phyloP scores from a whole-genome alignment of 2,329 filamentous ascomycete genomes.

The Verruconis gallopava region DNA sequence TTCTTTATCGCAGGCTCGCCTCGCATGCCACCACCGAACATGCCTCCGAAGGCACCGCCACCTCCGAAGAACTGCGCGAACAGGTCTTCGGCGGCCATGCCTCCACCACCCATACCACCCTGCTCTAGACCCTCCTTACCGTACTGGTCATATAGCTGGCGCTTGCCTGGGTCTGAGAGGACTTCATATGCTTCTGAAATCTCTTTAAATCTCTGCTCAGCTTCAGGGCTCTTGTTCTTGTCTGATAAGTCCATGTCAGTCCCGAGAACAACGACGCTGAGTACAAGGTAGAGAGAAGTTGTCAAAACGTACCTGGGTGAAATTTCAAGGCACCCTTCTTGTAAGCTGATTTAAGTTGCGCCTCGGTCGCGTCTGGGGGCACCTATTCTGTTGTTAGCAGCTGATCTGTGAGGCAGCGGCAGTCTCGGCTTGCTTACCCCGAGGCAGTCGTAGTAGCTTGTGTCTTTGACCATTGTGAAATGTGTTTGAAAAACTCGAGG shows the following conservation, averaged over 20 bases:
- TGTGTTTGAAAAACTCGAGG: too few species aligned
- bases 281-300: slow-evolving; percentile 13
- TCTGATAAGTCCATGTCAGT: slow-evolving; percentile 49
- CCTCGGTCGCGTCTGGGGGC: slow-evolving; percentile 63
- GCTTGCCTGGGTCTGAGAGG: slow-evolving; percentile 84
- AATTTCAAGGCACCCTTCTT: slow-evolving; percentile 71
- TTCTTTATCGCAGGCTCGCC: slow-evolving; percentile 66
- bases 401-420: neutral
- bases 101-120: slow-evolving; percentile 63
- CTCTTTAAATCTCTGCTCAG: slow-evolving; percentile 97
- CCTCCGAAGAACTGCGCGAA: slow-evolving; percentile 95
- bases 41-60: slow-evolving; percentile 53
- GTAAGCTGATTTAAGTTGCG: slow-evolving; percentile 85
- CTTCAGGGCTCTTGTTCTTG: slow-evolving; percentile 92
- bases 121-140: slow-evolving; percentile 87
- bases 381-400: slow-evolving; percentile 40
- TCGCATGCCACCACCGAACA: slow-evolving; percentile 57
- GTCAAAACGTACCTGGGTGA: slow-evolving; percentile 62
- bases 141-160: slow-evolving; percentile 89
- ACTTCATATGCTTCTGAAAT: slow-evolving; percentile 92
- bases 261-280: neutral
- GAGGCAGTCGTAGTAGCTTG: slow-evolving; percentile 65
- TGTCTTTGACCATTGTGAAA: slow-evolving; percentile 62
- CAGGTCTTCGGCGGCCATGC: slow-evolving; percentile 91
- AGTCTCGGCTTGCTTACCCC: slow-evolving; percentile 42